These are phyloP conservation scores for Gelatoporia subvermispora DNA, from an alignment of 768 basidiomycete genomes.

Conservation along the genomic window DNA sequence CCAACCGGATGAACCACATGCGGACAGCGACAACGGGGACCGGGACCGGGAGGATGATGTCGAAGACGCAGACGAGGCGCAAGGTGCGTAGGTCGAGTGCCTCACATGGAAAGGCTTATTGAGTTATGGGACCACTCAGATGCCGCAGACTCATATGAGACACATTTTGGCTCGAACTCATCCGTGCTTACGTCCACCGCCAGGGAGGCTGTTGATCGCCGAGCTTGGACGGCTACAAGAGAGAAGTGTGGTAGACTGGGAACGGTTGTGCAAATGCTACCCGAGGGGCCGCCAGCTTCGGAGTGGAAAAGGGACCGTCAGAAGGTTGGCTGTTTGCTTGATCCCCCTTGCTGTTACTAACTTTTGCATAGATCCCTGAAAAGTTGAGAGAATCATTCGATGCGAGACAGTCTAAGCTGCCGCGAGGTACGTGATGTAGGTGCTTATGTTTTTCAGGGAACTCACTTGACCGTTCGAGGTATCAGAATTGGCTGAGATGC, in stretches of 20 bases:
- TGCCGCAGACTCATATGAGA: constrained; percentile 52
- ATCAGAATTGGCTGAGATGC: constrained; percentile 38
- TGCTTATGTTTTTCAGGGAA: neutral
- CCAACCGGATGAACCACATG: constrained; percentile 15
- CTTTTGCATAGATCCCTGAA: constrained; percentile 43
- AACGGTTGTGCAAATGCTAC: constrained; percentile 42
- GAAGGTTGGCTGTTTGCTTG: too few species aligned
- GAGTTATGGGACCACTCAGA: neutral
- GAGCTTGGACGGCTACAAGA: constrained; percentile 51
- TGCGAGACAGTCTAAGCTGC: constrained; percentile 46
- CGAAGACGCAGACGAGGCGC: constrained; percentile 15
- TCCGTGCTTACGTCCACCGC: constrained; percentile 43
- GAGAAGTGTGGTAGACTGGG: constrained; percentile 57
- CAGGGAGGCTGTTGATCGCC: constrained; percentile 47
- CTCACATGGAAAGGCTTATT: neutral
- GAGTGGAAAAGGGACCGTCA: neutral
- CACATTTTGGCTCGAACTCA: constrained; percentile 67
- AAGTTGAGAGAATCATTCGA: constrained; percentile 53
- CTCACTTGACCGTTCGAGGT: neutral
- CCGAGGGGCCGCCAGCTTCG: constrained; percentile 26
- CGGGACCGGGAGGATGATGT: constrained; percentile 17
- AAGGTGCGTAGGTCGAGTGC: constrained; percentile 2
- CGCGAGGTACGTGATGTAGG: constrained; percentile 36
- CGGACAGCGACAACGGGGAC: constrained; percentile 15
- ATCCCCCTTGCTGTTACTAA: neutral